Conservation (phyloP, 202 grass and related monocot genomes). For the Setaria viridis region DNA sequence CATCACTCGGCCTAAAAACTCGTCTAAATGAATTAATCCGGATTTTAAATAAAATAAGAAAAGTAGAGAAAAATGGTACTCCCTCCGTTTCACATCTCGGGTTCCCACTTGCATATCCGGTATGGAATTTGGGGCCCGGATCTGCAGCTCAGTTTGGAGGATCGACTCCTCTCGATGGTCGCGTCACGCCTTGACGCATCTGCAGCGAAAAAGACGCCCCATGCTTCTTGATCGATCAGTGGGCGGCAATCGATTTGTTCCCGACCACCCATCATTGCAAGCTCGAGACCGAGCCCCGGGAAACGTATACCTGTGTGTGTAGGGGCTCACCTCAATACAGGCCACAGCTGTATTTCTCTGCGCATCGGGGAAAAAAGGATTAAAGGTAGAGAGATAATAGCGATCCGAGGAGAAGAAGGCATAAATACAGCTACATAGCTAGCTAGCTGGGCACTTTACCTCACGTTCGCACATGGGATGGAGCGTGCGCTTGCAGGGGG, state of each 20-base stretch:
- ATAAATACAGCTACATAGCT: not conserved
- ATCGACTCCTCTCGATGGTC: too few species aligned
- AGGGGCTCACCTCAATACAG: not conserved
- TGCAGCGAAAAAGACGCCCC: not conserved
- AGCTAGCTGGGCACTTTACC: slow-evolving; percentile 39
- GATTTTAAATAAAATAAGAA: not conserved
- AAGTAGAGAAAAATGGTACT: not conserved
- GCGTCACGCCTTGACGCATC: slow-evolving; percentile 1
- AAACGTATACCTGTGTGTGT: not conserved
- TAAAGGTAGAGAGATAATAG: not conserved
- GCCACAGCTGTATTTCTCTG: not conserved
- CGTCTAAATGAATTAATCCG: not conserved
- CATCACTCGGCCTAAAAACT: too few species aligned
- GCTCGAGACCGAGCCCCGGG: not conserved
- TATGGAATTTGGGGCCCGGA: not conserved
- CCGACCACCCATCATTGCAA: slow-evolving; percentile 6
- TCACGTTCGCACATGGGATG: slow-evolving; percentile 47
- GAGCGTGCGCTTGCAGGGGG: not conserved
- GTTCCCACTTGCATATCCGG: too few species aligned
- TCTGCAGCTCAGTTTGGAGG: not conserved
- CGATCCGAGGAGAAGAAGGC: not conserved
- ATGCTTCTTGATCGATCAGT: not conserved
- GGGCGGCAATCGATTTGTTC: not conserved
- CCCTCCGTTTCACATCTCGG: too few species aligned
- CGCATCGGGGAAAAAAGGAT: not conserved